These are phyloP conservation scores for Zarea fungicola DNA, from an alignment of 2,329 filamentous ascomycete species.

Conservation along the genomic window DNA sequence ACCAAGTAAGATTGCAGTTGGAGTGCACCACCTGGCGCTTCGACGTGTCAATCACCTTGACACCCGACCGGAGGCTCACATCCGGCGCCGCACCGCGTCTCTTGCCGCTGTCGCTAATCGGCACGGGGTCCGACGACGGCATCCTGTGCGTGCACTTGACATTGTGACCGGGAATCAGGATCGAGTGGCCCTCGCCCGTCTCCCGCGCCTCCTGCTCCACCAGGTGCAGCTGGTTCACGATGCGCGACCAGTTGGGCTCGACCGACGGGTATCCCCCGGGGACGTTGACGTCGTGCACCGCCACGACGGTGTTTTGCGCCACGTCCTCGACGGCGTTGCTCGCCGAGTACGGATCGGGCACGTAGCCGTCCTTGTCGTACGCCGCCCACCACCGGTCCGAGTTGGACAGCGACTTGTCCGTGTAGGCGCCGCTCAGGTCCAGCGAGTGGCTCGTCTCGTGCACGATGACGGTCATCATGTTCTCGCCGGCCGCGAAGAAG, in stretches of 20 bases:
- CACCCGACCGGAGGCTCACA: constrained; percentile 6
- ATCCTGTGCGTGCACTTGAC: constrained; percentile 9
- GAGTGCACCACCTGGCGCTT: constrained; percentile 2
- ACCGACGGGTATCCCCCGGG: constrained; percentile 2
- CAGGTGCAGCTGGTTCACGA: constrained; percentile 10
- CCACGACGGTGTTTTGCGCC: constrained; percentile 11
- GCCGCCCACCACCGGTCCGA: constrained; percentile 10
- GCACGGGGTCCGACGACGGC: constrained; percentile 2
- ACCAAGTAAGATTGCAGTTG: neutral
- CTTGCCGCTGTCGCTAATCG: neutral
- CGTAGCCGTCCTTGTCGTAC: constrained; percentile 9
- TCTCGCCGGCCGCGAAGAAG: constrained; percentile 9
- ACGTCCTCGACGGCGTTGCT: constrained; percentile 10
- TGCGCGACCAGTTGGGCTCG: constrained; percentile 5
- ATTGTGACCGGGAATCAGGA: constrained; percentile 5
- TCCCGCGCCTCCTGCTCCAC: constrained; percentile 8
- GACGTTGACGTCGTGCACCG: constrained; percentile 8
- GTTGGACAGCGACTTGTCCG: constrained; percentile 7
- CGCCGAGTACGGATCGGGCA: constrained; percentile 8
- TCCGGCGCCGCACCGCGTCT: constrained; percentile 1
- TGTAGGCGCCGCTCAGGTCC: constrained; percentile 8
- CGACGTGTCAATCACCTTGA: constrained; percentile 9
- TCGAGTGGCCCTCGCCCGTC: constrained; percentile 9
- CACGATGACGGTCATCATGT: constrained; percentile 10
- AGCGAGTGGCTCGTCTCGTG: constrained; percentile 12